Conservation (phyloP, 306 rosid genomes). For the Corylus heterophylla region DNA sequence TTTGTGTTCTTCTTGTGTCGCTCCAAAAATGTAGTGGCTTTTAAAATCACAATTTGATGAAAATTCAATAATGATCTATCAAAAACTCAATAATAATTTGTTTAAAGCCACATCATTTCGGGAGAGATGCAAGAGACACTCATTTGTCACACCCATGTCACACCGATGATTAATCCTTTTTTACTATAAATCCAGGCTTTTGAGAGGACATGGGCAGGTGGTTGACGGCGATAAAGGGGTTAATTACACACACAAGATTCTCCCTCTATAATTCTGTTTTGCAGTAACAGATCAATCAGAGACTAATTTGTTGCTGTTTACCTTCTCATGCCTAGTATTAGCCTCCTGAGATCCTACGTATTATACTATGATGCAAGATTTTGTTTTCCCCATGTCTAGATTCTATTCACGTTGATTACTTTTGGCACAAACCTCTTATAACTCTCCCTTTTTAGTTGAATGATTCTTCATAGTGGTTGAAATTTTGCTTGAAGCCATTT, state of each 20-base stretch:
- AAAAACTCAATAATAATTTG: too few species aligned
- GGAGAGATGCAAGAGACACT: too few species aligned
- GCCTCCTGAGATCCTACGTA: slow-evolving; percentile 20
- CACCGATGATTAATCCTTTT: not conserved
- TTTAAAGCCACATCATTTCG: too few species aligned
- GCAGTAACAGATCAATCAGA: slow-evolving; percentile 19
- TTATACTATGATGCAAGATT: not conserved
- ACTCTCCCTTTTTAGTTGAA: too few species aligned
- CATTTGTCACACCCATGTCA: too few species aligned
- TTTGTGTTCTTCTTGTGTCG: too few species aligned
- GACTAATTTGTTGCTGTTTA: slow-evolving; percentile 14
- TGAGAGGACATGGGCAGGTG: slow-evolving; percentile 83
- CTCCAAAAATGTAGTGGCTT: too few species aligned
- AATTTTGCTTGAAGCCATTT: too few species aligned
- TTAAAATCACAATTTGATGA: too few species aligned
- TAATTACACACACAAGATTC: slow-evolving; percentile 53
- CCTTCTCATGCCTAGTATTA: slow-evolving; percentile 22
- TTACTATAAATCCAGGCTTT: slow-evolving; percentile 59
- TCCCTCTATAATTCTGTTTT: slow-evolving; percentile 28
- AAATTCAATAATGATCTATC: too few species aligned
- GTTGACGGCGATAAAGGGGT: slow-evolving; percentile 70
- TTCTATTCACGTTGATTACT: not conserved
- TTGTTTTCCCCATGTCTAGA: not conserved
- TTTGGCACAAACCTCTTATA: too few species aligned
- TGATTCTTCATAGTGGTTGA: not conserved